Evolutionary conservation across 192 early-diverging fungal species (phyloP), one percentile per base, ranked within the genome.

Genomic region (Coemansia sp.): DNA sequence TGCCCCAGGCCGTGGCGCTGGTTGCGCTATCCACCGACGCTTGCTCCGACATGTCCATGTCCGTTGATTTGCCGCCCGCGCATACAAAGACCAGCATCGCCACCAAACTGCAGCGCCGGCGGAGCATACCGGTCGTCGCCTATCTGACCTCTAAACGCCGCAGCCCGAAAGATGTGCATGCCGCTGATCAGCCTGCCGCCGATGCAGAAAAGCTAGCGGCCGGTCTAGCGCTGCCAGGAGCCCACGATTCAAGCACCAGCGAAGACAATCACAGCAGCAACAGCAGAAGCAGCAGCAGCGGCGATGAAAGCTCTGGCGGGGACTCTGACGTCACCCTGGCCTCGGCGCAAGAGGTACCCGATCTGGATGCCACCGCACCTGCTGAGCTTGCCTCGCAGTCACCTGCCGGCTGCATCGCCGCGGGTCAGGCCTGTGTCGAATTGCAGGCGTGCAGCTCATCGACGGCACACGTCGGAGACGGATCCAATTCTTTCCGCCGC

Each of bases 321-420:
- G 72, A 75, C 45, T 75, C 72, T 9, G 72, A 75, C 52, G 64
- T 63, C 35, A 75, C 72, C 23, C 51, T 75, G 32, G 61, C 60
- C 23, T 41, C 58, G 10, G n/a, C n/a, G n/a, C n/a, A n/a, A n/a
- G n/a, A n/a, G n/a, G n/a, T n/a, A n/a, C n/a, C n/a, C n/a, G 42
- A 33, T 24, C 24, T 27, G 27, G 55, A 37, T 25, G 37, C 46
- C 27, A 25, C 15, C 10, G 52, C n/a, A n/a, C n/a, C n/a, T n/a
- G n/a, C n/a, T n/a, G n/a, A n/a, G n/a, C n/a, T n/a, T n/a, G n/a
- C n/a, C n/a, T n/a, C n/a, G n/a, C n/a, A n/a, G n/a, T n/a, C n/a
- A n/a, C n/a, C n/a, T n/a, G n/a, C n/a, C n/a, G n/a, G n/a, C n/a
- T n/a, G n/a, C n/a, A n/a, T n/a, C n/a, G n/a, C n/a, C n/a, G n/a